phyloP scores from a whole-genome alignment of 805 yeast genomes.

The Maudiozyma bulderi region DNA sequence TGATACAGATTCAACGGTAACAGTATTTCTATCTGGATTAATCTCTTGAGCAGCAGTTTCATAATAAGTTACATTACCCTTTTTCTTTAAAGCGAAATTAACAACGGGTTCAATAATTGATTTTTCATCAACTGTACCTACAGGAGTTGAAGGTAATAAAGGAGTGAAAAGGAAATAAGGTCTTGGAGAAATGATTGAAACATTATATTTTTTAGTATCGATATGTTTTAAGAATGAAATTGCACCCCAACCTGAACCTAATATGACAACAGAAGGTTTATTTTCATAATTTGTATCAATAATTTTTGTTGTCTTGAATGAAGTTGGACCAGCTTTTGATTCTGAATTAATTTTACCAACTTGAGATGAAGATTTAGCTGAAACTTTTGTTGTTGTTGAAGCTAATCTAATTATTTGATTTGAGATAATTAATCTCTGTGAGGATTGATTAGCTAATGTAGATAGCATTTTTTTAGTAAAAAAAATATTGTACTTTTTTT shows the following conservation, averaged over 20 bases:
- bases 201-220: conserved; percentile 82
- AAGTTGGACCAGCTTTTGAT: conserved; percentile 28
- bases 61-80: conserved; percentile 70
- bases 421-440: background rate
- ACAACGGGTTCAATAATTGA: conserved; percentile 93
- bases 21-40: conserved; percentile 62
- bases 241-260: conserved; percentile 93
- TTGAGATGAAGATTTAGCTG: conserved; percentile 1
- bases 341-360: background rate
- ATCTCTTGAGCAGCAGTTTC: conserved; percentile 87
- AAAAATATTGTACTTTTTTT: background rate
- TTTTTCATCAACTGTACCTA: conserved; percentile 83
- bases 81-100: conserved; percentile 67
- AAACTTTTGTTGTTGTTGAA: conserved; percentile 4
- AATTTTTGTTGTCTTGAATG: conserved; percentile 32
- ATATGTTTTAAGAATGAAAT: conserved; percentile 74
- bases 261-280: conserved; percentile 46
- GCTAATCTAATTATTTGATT: conserved; percentile 13
- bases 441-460: background rate
- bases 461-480: conserved; percentile 1
- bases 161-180: conserved; percentile 93
- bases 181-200: conserved; percentile 83
- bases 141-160: conserved; percentile 82
- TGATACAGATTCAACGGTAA: conserved; percentile 46
- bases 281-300: conserved; percentile 25